Conservation (phyloP, 1,139 yeast genomes). For the Zygosaccharomyces sapae region DNA sequence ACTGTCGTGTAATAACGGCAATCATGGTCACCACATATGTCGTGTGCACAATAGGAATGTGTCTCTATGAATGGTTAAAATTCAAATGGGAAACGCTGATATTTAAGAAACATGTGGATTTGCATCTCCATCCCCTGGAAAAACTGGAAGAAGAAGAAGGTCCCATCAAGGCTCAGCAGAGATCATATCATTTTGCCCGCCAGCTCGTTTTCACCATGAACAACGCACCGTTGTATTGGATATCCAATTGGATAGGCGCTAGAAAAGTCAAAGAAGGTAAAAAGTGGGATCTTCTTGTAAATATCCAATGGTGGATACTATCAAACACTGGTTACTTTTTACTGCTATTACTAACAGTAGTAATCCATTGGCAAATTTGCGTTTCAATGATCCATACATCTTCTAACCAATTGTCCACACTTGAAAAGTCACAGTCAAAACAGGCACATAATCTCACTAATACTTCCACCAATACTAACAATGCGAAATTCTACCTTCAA, state of each 20-base stretch:
- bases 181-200: conserved; percentile 2
- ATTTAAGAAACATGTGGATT: conserved; percentile 11
- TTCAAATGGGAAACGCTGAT: conserved; percentile 8
- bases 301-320: conserved; percentile 13
- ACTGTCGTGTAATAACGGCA: conserved; percentile 5
- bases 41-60: conserved; percentile 1
- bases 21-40: conserved; percentile 6
- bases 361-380: conserved; percentile 14
- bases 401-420: not conserved
- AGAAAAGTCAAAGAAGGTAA: not conserved
- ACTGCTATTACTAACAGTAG: conserved; percentile 9
- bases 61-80: conserved; percentile 10
- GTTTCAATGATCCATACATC: conserved; percentile 1
- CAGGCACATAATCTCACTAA: not conserved
- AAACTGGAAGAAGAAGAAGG: conserved; percentile 1
- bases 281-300: conserved; percentile 5
- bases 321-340: conserved; percentile 13
- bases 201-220: conserved; percentile 6
- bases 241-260: conserved; percentile 4
- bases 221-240: conserved; percentile 5
- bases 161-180: conserved; percentile 10
- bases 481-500: not conserved
- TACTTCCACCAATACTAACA: not conserved
- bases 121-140: conserved; percentile 3
- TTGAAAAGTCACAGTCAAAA: not conserved